A percentile compares a stretch with the other conserved stretches of the same genome.
phyloP scores from a whole-genome alignment of 441 rosid species.

The Adansonia rubrostipa region DNA sequence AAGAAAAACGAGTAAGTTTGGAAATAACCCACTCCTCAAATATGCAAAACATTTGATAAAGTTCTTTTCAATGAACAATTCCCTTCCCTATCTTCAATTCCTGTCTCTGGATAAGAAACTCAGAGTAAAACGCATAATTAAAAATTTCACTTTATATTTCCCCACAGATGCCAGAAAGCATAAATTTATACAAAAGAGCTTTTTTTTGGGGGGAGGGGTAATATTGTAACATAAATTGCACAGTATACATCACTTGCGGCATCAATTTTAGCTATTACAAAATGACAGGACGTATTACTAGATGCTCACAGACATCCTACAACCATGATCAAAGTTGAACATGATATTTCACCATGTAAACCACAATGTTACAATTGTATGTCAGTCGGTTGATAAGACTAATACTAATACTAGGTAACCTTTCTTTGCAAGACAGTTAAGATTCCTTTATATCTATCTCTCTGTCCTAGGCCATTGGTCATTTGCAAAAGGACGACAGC shows the following conservation, averaged over 20 bases:
- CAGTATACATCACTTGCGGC: neutral
- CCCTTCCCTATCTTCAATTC: neutral
- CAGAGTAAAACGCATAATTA: neutral
- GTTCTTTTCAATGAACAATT: neutral
- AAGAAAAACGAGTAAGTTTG: neutral
- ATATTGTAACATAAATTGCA: neutral
- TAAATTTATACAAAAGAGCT: neutral
- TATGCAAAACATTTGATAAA: neutral
- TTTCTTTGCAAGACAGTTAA: neutral
- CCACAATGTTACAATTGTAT: neutral
- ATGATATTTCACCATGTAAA: neutral
- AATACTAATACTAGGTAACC: neutral
- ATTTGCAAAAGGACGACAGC: neutral
- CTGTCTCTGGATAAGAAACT: constrained; percentile 15
- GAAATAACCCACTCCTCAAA: neutral
- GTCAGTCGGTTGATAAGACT: neutral
- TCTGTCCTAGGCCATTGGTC: neutral
- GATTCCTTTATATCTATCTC: neutral
- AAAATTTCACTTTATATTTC: neutral
- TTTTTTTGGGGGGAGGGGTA: too few species aligned
- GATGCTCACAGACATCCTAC: neutral
- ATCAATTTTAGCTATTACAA: neutral
- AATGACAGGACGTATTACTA: neutral
- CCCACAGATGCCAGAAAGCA: neutral
- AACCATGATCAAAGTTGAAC: neutral